Conservation (phyloP, 1,139 yeast genomes). For the Saccharomycopsis crataegensis region DNA sequence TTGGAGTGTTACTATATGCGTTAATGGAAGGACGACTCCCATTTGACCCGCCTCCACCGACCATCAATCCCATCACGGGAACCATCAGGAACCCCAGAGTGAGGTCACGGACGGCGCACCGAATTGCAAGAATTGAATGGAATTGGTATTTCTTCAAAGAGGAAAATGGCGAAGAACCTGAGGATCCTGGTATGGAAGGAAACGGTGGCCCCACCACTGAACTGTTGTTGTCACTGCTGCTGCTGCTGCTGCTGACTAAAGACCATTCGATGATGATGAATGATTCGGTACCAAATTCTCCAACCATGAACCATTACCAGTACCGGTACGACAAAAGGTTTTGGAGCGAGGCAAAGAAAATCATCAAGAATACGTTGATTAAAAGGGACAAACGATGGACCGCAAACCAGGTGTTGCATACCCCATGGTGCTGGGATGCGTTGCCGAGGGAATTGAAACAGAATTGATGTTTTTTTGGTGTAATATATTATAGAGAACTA, state of each 20-base stretch:
- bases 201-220: no score
- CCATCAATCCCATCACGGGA: constrained; percentile 29
- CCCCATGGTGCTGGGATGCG: constrained; percentile 26
- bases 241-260: background rate
- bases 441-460: background rate
- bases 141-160: constrained; percentile 52
- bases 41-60: constrained; percentile 62
- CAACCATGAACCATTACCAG: constrained; percentile 19
- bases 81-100: constrained; percentile 39
- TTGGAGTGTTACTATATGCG: constrained; percentile 84
- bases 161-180: constrained; percentile 19
- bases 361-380: constrained; percentile 47
- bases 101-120: constrained; percentile 65
- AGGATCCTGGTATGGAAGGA: background rate
- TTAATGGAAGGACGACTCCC: constrained; percentile 81
- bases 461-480: no score
- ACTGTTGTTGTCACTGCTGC: background rate
- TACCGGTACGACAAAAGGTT: constrained; percentile 20
- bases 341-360: constrained; percentile 40
- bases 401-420: constrained; percentile 33
- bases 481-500: background rate
- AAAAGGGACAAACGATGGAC: constrained; percentile 45
- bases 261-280: background rate
- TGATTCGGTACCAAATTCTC: constrained; percentile 5
- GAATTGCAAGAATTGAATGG: constrained; percentile 94